phyloP scores from a whole-genome alignment of 2,329 filamentous ascomycete species.

The Zalaria sp. region DNA sequence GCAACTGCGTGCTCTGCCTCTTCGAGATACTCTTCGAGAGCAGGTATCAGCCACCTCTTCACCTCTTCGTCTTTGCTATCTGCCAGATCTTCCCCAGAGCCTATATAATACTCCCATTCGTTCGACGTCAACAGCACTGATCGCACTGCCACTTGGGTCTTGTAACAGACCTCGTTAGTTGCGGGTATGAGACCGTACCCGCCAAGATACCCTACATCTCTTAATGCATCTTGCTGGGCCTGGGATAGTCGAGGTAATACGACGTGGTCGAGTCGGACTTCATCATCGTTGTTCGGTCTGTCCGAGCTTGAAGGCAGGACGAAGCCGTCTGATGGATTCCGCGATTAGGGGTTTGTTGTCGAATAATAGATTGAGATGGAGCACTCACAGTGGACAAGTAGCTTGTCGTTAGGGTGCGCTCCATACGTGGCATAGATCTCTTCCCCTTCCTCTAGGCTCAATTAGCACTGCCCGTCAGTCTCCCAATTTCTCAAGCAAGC shows the following conservation, averaged over 20 bases:
- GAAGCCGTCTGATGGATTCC: constrained; percentile 25
- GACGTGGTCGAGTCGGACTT: constrained; percentile 26
- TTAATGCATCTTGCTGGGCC: constrained; percentile 20
- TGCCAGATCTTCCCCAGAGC: constrained; percentile 18
- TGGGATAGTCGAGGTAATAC: constrained; percentile 23
- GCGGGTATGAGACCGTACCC: constrained; percentile 17
- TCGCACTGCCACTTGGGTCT: constrained; percentile 30
- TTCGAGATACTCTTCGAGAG: constrained; percentile 6
- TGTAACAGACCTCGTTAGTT: constrained; percentile 24
- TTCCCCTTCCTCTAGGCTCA: constrained; percentile 31
- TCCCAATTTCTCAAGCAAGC: background rate
- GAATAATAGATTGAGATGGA: background rate
- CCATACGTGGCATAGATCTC: constrained; percentile 61
- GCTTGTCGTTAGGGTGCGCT: constrained; percentile 55
- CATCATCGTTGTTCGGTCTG: constrained; percentile 21
- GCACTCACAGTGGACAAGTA: constrained; percentile 47
- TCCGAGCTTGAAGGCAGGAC: constrained; percentile 14
- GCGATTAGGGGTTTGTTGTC: background rate
- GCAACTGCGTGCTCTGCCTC: constrained; percentile 2
- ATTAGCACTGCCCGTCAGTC: background rate
- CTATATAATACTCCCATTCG: constrained; percentile 23
- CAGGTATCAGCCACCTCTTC: constrained; percentile 9
- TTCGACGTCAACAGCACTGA: constrained; percentile 19
- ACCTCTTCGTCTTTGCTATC: constrained; percentile 14
- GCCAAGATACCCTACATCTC: constrained; percentile 28